Base-by-base conservation (phyloP, 2,329 filamentous ascomycete species). In the Neonectria coccinea region DNA sequence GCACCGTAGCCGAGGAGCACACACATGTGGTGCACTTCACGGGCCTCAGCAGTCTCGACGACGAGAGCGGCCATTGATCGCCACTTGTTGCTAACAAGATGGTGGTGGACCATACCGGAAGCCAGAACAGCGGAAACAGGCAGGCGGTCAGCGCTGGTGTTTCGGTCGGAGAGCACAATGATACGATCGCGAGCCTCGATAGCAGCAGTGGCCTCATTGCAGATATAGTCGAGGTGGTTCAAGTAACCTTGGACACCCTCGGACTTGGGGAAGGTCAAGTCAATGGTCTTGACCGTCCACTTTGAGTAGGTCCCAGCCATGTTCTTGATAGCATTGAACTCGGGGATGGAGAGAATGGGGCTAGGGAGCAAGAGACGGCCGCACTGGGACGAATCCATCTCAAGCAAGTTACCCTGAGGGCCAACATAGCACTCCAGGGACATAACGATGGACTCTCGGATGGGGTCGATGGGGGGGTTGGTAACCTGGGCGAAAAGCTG, bases 11-110 rank as follows among this genome's bases (percentile, higher is more conserved):
- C 95, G 65, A 98, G 88, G 47, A 97, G 87, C n/a, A 98, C 95
- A 83, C 93, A 97, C 93, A 97, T 97, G 82, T 98, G 95, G 80
- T 98, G 95, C 8, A 98, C 95, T 81, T 98, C 95, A 81, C 95
- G 93, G 73, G 95, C 95, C 79, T 98, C 95, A 50, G 92, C 95
- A 68, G 94, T 97, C 84, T 98, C 95, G 36, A 97, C 88, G 44
- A 97, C 86, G 50, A 98, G 82, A 51, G 94, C 95, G 70, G 89
- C 93, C 80, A 94, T 88, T 12, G 95, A 94, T 78, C 95, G 88
- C 93, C 94, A 97, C 83, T 97, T 95, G 86, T 97, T 97, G 80
- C 91, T 92, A 67, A 97, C 94, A 70, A 98, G 85, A 79, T 97
- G 94, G 76, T 97, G 95, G 80, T 98, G 95, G 25, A 97, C 92